phyloP scores from a whole-genome alignment of 1,139 yeast species.

The Debaryomyces subglobosus region DNA sequence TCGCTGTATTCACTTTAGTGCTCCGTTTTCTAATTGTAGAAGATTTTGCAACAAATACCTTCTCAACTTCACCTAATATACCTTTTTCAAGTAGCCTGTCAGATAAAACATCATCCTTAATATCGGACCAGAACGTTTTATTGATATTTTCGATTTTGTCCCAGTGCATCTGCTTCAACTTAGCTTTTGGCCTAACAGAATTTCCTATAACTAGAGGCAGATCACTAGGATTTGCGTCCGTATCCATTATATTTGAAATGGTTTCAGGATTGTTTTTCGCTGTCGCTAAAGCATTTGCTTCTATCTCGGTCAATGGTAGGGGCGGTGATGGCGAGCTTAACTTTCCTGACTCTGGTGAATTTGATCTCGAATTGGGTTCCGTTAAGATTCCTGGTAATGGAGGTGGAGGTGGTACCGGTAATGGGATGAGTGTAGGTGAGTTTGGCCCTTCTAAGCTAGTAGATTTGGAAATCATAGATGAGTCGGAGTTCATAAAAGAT shows the following conservation, averaged over 20 bases:
- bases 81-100: slow-evolving; percentile 68
- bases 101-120: slow-evolving; percentile 49
- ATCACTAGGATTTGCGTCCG: background rate
- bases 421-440: slow-evolving; percentile 20
- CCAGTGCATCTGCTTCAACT: slow-evolving; percentile 95
- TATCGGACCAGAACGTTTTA: slow-evolving; percentile 81
- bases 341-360: background rate
- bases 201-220: background rate
- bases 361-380: background rate
- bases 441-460: slow-evolving; percentile 15
- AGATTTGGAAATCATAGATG: slow-evolving; percentile 8
- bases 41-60: slow-evolving; percentile 70
- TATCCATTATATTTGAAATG: background rate
- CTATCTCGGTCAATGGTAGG: background rate
- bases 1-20: slow-evolving; percentile 22
- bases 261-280: background rate
- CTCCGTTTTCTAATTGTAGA: slow-evolving; percentile 42
- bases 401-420: slow-evolving; percentile 9
- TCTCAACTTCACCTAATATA: slow-evolving; percentile 75
- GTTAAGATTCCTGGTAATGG: background rate
- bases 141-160: slow-evolving; percentile 73
- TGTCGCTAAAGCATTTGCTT: background rate
- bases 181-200: slow-evolving; percentile 55
- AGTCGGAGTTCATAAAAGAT: slow-evolving; percentile 7
- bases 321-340: background rate